phyloP scores from a whole-genome alignment of 2,329 filamentous ascomycete genomes.

The Parastagonospora avenae region DNA sequence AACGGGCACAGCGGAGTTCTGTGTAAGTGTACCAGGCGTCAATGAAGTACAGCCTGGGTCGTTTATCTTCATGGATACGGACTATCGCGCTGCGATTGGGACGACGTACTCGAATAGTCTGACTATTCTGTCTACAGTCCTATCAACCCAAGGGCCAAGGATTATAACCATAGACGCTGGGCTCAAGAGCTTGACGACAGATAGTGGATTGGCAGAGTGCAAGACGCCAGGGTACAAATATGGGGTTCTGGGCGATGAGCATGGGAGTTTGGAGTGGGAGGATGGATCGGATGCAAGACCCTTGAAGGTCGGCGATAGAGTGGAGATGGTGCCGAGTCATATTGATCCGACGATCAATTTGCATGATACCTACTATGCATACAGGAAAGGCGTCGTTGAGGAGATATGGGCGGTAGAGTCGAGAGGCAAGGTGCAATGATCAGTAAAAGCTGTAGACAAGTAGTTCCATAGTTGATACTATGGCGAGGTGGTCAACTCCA shows the following conservation, averaged over 20 bases:
- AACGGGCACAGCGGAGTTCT: slow-evolving; percentile 61
- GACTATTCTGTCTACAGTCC: slow-evolving; percentile 55
- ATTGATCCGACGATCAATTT: slow-evolving; percentile 62
- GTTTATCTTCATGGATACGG: slow-evolving; percentile 64
- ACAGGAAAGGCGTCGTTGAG: slow-evolving; percentile 55
- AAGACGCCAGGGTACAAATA: slow-evolving; percentile 51
- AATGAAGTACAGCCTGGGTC: slow-evolving; percentile 62
- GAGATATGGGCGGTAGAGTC: slow-evolving; percentile 60
- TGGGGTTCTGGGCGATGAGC: slow-evolving; percentile 56
- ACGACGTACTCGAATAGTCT: slow-evolving; percentile 56
- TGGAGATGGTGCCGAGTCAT: slow-evolving; percentile 61
- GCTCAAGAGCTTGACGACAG: slow-evolving; percentile 58
- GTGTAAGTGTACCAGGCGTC: slow-evolving; percentile 55
- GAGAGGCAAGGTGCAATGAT: slow-evolving; percentile 57
- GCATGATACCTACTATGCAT: slow-evolving; percentile 58
- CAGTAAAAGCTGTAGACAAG: background rate
- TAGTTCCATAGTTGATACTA: too few species aligned
- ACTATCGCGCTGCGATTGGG: slow-evolving; percentile 60
- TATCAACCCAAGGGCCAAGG: slow-evolving; percentile 54
- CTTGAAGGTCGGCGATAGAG: slow-evolving; percentile 53
- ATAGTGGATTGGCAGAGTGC: slow-evolving; percentile 58
- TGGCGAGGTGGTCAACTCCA: background rate
- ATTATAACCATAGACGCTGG: slow-evolving; percentile 57
- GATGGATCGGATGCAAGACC: slow-evolving; percentile 38
- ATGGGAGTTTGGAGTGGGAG: slow-evolving; percentile 55